Evolutionary conservation across 352 stramenopile genomes (phyloP), one percentile per base, ranked within the genome.

Genomic region (Phytophthora constricta): DNA sequence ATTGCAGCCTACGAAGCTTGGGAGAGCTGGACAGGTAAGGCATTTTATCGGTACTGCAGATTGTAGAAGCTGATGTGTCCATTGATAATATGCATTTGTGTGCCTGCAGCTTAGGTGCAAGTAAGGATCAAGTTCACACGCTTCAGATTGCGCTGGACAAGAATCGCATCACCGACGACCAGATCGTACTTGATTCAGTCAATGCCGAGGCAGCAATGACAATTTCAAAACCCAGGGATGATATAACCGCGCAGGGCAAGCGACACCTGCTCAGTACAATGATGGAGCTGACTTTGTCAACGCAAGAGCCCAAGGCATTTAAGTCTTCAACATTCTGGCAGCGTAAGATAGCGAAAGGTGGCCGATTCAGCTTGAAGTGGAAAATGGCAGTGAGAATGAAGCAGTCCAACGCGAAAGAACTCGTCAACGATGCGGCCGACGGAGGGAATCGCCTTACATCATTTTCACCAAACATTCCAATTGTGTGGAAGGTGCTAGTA

Each of bases 331-430:
- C 28, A 7, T 48, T 71, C 9, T 70, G 69, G 69, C 50, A 75
- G 27, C 26, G 62, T n/a, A 64, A 58, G 16, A 49, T 72, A 20
- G n/a, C 41, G 26, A 62, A 46, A 47, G 37, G 49, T 23, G 48
- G 51, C 3, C 65, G 70, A 11, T 9, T 59, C 9, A 72, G 65
- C 14, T 54, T 77, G 41, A 65, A 69, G 20, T 77, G 70, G 65
- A 71, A 39, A 53, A 62, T 72, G 58, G 43, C 57, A 16, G 43
- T 67, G 27, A 67, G 23, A 47, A 39, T 16, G 42, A 58, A 53
- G 20, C 47, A 34, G 9, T 2, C 27, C 53, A 17, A n/a, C 20
- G 26, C 23, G 31, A 49, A 65, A 51, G 23, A 41, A 11, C 45
- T 19, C 34, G 31, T 20, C 27, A 7, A 17, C 45, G 19, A 55